Evolutionary conservation across 2,329 filamentous ascomycete species (phyloP), one percentile per base, ranked within the genome.

Genomic region (Ceratocystis alfenasii): DNA sequence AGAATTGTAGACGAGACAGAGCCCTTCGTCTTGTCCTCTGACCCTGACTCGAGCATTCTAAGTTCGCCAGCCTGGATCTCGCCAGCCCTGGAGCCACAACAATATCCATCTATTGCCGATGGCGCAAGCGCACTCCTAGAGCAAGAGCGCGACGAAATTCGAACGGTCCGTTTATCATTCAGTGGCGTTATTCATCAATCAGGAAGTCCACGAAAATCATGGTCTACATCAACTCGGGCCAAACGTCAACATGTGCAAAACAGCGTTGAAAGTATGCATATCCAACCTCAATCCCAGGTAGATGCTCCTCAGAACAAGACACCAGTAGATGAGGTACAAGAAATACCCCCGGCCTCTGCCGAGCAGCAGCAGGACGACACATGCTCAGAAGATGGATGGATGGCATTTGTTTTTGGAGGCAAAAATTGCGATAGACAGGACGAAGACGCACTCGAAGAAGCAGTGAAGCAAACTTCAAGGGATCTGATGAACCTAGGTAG

Each of bases 341-440:
- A n/a, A 57, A 10, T 5, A 3, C 15, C 22, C 36, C 8, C 12
- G 30, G 20, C 30, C 41, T 6, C 45, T 15, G 30, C 20, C 30
- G n/a, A 41, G 12, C 10, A 30, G 30, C 12, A 44, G 25, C 22
- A 12, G 12, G 25, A 20, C 10, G 30, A 61, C 5, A 15, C 44
- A 10, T 62, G 55, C 36, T 65, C 64, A 20, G 61, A 66, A 22
- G 61, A 66, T n/a, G 61, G 46, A n/a, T 66, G 65, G 65, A 57
- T 66, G 60, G 63, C 44, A 20, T 66, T 66, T 63, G 61, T 66
- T 7, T 66, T 66, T 63, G 61, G 65, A 12, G 61, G 20, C 5
- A 33, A 33, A 20, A 30, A 55, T 2, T 28, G 30, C n/a, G 20
- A 25, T 46, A 22, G 30, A 15, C 8, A 25, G 5, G 59, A 46